Conservation (phyloP, 2,329 filamentous ascomycete species). For the Epichloe sp. region DNA sequence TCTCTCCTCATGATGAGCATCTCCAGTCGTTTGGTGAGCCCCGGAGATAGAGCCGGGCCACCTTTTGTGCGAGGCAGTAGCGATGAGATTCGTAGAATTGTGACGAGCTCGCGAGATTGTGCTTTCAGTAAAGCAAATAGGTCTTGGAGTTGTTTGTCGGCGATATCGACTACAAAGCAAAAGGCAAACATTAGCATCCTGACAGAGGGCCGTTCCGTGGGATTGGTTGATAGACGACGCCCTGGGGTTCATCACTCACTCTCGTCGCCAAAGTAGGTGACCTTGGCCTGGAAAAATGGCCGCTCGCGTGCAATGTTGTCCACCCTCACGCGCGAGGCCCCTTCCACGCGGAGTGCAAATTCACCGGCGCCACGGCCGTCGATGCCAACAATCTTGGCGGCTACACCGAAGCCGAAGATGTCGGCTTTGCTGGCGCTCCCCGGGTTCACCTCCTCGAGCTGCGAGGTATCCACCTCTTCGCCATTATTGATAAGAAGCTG, state of each 20-base stretch:
- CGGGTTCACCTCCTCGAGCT: constrained; percentile 38
- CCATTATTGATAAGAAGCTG: constrained; percentile 60
- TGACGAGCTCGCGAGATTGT: constrained; percentile 73
- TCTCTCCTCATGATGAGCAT: constrained; percentile 76
- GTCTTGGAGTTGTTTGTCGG: constrained; percentile 51
- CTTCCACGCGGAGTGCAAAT: constrained; percentile 77
- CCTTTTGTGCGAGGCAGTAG: constrained; percentile 60
- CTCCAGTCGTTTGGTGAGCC: constrained; percentile 78
- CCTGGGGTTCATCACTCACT: constrained; percentile 29
- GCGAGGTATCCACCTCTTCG: constrained; percentile 32
- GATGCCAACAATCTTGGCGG: constrained; percentile 65
- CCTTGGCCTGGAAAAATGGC: constrained; percentile 75
- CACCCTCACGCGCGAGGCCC: constrained; percentile 62
- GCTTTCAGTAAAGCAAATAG: constrained; percentile 73
- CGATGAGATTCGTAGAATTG: constrained; percentile 70
- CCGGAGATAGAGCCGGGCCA: constrained; percentile 57
- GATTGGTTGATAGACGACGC: no score
- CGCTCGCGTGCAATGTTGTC: constrained; percentile 54
- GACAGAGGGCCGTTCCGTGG: no score
- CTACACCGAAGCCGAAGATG: constrained; percentile 70
- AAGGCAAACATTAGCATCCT: neutral
- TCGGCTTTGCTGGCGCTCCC: constrained; percentile 53
- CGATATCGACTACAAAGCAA: constrained; percentile 14
- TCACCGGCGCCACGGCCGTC: constrained; percentile 64
- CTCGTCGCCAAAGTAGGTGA: constrained; percentile 58